A percentile compares a stretch with the other conserved stretches of the same genome.
These are phyloP conservation scores for Funneliformis caledonium DNA, from an alignment of 371 early-diverging fungal genomes.

Conservation along the genomic window DNA sequence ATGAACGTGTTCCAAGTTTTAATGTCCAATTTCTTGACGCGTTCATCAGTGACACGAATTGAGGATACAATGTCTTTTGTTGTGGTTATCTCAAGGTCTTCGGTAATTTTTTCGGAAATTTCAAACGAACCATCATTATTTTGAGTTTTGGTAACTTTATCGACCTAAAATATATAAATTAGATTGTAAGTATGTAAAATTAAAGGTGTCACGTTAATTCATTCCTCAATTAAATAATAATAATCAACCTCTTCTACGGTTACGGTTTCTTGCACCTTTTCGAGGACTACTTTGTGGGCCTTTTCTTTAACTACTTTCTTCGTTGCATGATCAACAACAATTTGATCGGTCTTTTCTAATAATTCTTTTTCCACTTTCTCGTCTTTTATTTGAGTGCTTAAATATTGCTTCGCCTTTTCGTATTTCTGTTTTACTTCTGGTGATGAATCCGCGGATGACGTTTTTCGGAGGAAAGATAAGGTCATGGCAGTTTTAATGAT, in stretches of 20 bases:
- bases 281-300: background rate
- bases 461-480: background rate
- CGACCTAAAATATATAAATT: background rate
- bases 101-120: background rate
- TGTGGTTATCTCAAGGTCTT: background rate
- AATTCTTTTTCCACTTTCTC: constrained; percentile 1
- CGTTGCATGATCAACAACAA: constrained; percentile 14
- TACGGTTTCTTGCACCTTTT: background rate
- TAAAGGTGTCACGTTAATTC: background rate
- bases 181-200: too few relatives aligned
- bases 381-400: background rate
- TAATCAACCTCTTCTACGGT: background rate
- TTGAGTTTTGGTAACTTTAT: background rate
- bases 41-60: background rate
- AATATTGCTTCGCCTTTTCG: background rate
- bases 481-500: background rate
- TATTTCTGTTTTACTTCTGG: constrained; percentile 8
- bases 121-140: background rate
- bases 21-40: background rate
- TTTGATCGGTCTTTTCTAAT: background rate
- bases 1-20: constrained; percentile 21
- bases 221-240: background rate
- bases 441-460: background rate
- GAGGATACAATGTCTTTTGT: background rate
- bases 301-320: background rate